Evolutionary conservation across 2,329 filamentous ascomycete species (phyloP).

Genomic region (Arthrobotrys conoides): DNA sequence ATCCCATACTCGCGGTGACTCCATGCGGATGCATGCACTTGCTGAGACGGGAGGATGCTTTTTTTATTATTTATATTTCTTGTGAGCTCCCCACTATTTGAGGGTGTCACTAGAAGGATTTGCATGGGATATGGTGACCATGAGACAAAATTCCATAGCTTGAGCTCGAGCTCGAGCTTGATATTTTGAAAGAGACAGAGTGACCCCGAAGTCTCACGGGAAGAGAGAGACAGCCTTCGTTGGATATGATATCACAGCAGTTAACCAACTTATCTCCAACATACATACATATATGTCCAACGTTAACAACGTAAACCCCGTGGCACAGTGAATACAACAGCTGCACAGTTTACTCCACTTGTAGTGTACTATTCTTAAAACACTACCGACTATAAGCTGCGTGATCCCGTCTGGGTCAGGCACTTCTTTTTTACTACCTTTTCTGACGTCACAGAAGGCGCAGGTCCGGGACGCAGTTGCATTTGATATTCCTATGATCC

Average conservation of each 20-base stretch:
- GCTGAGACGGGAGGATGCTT: conserved; percentile 20
- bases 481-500: conserved; percentile 18
- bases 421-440: conserved; percentile 2
- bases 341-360: conserved; percentile 14
- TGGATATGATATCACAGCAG: conserved; percentile 18
- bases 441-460: conserved; percentile 37
- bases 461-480: conserved; percentile 20
- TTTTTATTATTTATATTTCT: not conserved
- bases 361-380: conserved; percentile 22
- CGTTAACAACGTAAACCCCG: too few relatives aligned
- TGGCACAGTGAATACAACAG: conserved; percentile 17
- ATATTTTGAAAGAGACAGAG: not conserved
- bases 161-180: not conserved
- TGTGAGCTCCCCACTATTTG: not conserved
- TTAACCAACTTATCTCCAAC: conserved; percentile 11
- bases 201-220: not conserved
- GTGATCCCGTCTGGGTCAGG: conserved; percentile 25
- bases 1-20: conserved; percentile 17
- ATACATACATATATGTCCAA: not conserved
- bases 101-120: conserved; percentile 35
- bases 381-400: conserved; percentile 18
- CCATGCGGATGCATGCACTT: conserved; percentile 14
- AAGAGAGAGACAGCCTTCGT: not conserved
- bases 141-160: not conserved
- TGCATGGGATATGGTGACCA: conserved; percentile 31